phyloP scores from a whole-genome alignment of 305 asterid species.

The Andrographis paniculata region DNA sequence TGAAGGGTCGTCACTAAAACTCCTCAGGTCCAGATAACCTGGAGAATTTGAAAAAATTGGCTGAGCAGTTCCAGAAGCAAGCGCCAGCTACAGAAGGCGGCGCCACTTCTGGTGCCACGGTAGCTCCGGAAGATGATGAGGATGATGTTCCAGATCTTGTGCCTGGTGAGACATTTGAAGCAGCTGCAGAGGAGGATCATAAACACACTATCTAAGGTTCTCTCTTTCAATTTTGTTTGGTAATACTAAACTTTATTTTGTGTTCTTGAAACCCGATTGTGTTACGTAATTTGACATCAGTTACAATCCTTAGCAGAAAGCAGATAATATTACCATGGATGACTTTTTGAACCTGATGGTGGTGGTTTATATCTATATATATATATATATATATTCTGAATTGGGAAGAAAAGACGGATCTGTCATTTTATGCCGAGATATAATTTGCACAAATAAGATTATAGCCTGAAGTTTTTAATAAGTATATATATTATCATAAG shows the following conservation, averaged over 20 bases:
- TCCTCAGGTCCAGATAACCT: constrained; percentile 80
- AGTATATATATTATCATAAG: too few species aligned
- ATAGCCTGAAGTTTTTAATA: too few species aligned
- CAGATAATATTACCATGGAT: too few species aligned
- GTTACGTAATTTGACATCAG: constrained; percentile 8
- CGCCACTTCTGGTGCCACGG: constrained; percentile 25
- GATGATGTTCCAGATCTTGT: constrained; percentile 76
- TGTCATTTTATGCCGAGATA: too few species aligned
- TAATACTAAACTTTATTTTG: constrained; percentile 15
- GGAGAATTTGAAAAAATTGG: constrained; percentile 72
- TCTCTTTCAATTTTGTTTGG: constrained; percentile 24
- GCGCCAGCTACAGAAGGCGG: constrained; percentile 38
- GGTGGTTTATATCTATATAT: too few species aligned
- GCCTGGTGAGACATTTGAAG: constrained; percentile 64
- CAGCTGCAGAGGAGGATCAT: constrained; percentile 58
- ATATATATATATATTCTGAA: too few species aligned
- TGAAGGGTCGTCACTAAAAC: not conserved
- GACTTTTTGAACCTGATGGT: too few species aligned
- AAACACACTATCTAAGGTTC: constrained; percentile 26
- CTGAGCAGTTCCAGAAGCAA: constrained; percentile 76
- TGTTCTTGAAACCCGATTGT: too few species aligned
- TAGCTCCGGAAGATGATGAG: constrained; percentile 43
- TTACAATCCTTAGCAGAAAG: constrained; percentile 18
- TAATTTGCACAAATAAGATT: too few species aligned
- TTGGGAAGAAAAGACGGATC: too few species aligned